Evolutionary conservation across 2,329 filamentous ascomycete genomes (phyloP).

Genomic region (Pseudogymnoascus sp.): DNA sequence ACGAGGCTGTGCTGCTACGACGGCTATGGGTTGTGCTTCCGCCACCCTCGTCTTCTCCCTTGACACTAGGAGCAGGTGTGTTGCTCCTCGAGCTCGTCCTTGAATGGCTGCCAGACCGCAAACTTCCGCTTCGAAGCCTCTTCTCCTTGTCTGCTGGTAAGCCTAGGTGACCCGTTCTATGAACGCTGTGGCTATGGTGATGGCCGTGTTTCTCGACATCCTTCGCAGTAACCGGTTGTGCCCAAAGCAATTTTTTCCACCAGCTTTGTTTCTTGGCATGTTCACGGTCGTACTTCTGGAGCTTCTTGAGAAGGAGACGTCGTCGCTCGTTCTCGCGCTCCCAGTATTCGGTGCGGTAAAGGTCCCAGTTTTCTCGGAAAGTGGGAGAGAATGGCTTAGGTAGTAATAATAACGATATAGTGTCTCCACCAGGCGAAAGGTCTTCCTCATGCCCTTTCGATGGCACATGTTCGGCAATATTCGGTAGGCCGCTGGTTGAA

Average conservation of each 20-base stretch:
- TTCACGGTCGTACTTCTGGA: slow-evolving; percentile 60
- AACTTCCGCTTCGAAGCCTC: slow-evolving; percentile 24
- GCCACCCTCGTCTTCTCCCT: slow-evolving; percentile 18
- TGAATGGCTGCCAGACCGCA: slow-evolving; percentile 26
- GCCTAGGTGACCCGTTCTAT: neutral
- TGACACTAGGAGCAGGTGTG: slow-evolving; percentile 16
- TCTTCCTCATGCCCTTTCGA: slow-evolving; percentile 77
- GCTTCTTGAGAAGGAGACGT: slow-evolving; percentile 58
- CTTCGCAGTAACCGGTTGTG: slow-evolving; percentile 30
- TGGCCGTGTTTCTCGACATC: slow-evolving; percentile 28
- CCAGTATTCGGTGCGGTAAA: slow-evolving; percentile 93
- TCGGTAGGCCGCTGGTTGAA: slow-evolving; percentile 26
- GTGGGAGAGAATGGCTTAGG: slow-evolving; percentile 92
- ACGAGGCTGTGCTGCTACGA: neutral
- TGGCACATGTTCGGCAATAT: slow-evolving; percentile 49
- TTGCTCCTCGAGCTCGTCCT: slow-evolving; percentile 26
- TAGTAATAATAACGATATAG: slow-evolving; percentile 80
- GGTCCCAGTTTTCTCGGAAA: slow-evolving; percentile 95
- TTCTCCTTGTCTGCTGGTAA: slow-evolving; percentile 23
- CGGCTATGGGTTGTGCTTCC: neutral
- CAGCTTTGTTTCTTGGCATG: slow-evolving; percentile 60
- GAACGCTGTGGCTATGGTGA: slow-evolving; percentile 14
- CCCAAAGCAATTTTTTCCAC: slow-evolving; percentile 63
- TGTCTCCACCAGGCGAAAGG: slow-evolving; percentile 79
- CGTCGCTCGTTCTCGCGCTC: slow-evolving; percentile 90